These are phyloP conservation scores for Trametes maxima DNA, from an alignment of 768 basidiomycete genomes.

Conservation along the genomic window DNA sequence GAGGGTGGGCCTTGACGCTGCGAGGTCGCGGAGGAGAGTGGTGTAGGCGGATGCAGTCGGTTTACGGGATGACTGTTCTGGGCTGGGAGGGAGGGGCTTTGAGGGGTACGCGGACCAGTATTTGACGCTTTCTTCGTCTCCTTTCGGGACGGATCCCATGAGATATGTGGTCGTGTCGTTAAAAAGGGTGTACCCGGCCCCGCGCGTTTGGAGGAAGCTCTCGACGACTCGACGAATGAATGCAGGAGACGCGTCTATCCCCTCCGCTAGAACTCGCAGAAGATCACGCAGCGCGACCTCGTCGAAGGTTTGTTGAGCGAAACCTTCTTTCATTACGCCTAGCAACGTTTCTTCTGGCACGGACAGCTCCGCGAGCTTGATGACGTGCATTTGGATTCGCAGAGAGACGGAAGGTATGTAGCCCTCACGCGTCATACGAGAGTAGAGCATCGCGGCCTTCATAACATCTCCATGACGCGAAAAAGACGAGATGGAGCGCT, in stretches of 20 bases:
- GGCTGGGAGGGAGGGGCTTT: conserved; percentile 4
- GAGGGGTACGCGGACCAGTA: conserved; percentile 32
- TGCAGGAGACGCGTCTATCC: conserved; percentile 12
- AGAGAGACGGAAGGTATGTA: conserved; percentile 41
- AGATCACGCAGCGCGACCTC: conserved; percentile 29
- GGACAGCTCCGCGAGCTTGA: conserved; percentile 32
- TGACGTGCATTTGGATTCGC: conserved; percentile 44
- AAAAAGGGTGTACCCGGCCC: conserved; percentile 13
- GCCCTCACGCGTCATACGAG: conserved; percentile 44
- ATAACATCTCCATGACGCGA: conserved; percentile 40
- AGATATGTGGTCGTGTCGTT: conserved; percentile 22
- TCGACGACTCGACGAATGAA: conserved; percentile 24
- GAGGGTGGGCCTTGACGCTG: conserved; percentile 30
- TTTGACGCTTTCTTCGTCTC: conserved; percentile 35
- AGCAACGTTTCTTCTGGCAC: conserved; percentile 24
- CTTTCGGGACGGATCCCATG: conserved; percentile 35
- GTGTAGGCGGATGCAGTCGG: conserved; percentile 36
- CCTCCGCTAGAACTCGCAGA: conserved; percentile 41
- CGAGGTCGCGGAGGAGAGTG: conserved; percentile 41
- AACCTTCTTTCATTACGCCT: conserved; percentile 20
- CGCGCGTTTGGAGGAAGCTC: conserved; percentile 12
- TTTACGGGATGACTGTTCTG: conserved; percentile 34
- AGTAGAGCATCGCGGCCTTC: conserved; percentile 44
- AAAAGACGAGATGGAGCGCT: conserved; percentile 44
- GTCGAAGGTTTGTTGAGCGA: conserved; percentile 25